Evolutionary conservation across 1,284 basidiomycete species (phyloP).

Genomic region (Ceratobasidium sp.): DNA sequence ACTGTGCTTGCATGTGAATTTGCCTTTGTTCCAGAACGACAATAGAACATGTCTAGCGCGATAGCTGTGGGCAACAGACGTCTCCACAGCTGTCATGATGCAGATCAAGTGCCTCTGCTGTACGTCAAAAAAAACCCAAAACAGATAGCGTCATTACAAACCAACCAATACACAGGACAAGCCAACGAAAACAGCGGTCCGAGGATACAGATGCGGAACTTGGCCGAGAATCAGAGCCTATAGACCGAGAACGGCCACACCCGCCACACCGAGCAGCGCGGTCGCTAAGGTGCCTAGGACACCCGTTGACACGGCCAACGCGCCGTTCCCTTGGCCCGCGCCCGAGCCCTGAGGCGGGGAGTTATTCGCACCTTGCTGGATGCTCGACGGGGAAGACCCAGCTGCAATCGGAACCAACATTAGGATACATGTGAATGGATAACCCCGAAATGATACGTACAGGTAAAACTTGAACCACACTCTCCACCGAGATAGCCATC

Average conservation of each 20-base stretch:
- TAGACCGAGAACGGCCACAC: conserved; percentile 11
- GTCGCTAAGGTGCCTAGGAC: neutral
- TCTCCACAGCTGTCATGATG: too few relatives aligned
- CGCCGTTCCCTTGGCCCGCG: conserved; percentile 3
- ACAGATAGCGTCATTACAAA: too few relatives aligned
- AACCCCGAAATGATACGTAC: neutral
- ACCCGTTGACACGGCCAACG: neutral
- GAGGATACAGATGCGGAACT: too few relatives aligned
- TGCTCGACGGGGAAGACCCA: conserved; percentile 6
- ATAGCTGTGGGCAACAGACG: too few relatives aligned
- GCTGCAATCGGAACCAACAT: neutral
- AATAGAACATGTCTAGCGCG: too few relatives aligned
- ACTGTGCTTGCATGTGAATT: too few relatives aligned
- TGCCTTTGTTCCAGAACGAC: too few relatives aligned
- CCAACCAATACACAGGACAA: too few relatives aligned
- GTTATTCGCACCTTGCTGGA: conserved; percentile 21
- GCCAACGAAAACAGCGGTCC: too few relatives aligned
- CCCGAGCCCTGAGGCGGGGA: neutral
- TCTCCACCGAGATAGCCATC: neutral
- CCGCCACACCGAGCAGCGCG: conserved; percentile 1
- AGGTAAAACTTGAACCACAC: conserved; percentile 34
- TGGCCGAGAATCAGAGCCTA: too few relatives aligned
- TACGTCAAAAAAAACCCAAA: too few relatives aligned
- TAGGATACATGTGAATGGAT: neutral
- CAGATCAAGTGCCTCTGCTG: too few relatives aligned